Evolutionary conservation across 441 rosid genomes (phyloP).

Genomic region (Rhodomyrtus psidioides): DNA sequence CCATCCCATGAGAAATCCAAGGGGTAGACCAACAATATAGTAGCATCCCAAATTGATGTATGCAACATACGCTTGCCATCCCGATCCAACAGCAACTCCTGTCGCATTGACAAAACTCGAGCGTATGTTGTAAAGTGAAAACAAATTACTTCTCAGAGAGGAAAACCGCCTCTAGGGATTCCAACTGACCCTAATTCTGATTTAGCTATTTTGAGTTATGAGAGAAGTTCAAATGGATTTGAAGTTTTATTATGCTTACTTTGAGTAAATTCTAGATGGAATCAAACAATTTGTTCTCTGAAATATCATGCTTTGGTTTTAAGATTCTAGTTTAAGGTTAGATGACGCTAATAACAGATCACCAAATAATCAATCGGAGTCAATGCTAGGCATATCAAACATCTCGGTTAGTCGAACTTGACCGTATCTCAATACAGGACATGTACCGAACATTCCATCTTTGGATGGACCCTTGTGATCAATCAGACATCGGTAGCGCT

Average conservation of each 20-base stretch:
- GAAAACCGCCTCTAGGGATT: not conserved
- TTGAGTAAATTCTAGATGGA: not conserved
- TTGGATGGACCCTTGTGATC: not conserved
- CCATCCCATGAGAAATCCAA: slow-evolving; percentile 35
- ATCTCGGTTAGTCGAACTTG: not conserved
- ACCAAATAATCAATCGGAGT: not conserved
- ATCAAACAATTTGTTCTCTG: not conserved
- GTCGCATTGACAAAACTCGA: not conserved
- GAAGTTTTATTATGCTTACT: not conserved
- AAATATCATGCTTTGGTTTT: not conserved
- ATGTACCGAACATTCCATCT: not conserved
- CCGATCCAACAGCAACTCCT: slow-evolving; percentile 46
- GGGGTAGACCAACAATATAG: slow-evolving; percentile 34
- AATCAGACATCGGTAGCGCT: not conserved
- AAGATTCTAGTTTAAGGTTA: not conserved
- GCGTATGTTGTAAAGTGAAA: not conserved
- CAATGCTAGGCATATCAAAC: not conserved
- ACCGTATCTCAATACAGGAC: not conserved
- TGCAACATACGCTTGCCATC: slow-evolving; percentile 40
- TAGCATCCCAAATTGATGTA: slow-evolving; percentile 40
- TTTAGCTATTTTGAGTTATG: not conserved
- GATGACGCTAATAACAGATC: not conserved
- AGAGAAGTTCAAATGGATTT: not conserved
- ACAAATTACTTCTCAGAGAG: not conserved
- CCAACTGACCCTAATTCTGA: not conserved